Base-by-base conservation (phyloP, 805 yeast species). In the Middelhovenomyces tepae region DNA sequence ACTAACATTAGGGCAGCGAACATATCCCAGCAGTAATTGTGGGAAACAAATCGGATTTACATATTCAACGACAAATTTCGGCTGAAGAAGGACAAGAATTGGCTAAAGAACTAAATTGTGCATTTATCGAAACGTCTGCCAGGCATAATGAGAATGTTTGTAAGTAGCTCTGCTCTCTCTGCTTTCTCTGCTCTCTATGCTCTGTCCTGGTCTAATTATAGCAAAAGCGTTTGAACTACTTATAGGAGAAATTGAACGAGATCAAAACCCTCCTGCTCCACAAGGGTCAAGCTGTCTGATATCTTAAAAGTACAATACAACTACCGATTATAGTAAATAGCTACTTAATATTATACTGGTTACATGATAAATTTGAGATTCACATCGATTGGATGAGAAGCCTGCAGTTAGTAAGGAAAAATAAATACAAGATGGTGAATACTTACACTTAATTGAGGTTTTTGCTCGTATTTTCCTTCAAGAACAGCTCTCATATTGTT, bases 81-180 rank as follows among this genome's bases (percentile, higher is more conserved):
- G 64, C 59, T 27, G 71, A 64, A 14, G 87, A 80, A 53, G 83
- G 77, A 17, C 46, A 57, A 34, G 60, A 59, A 29, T 62, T 84
- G 38, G 94, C 94, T 19, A 65, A 68, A 36, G 68, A 71, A 43
- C 72, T 83, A 50, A 63, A 66, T 34, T 71, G 81, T 45, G 83
- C 81, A 13, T 85, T 81, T 55, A 68, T 84, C 49, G 94, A 84
- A 60, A 81, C 93, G 7, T 73, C 83, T 26, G 94, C 94, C 11
- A 78, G 86, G 47, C 73, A 79, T 39, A 74, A 83, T 48, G 75
- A 72, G 53, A 82, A 84, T 50, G 83, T 84, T 20, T n/a, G n/a
- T n/a, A n/a, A n/a, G n/a, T n/a, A n/a, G n/a, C n/a, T n/a, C n/a
- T n/a, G n/a, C n/a, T n/a, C n/a, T n/a, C n/a, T n/a, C n/a, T n/a